Evolutionary conservation across 2,329 filamentous ascomycete species (phyloP).

Genomic region (Penicillium corylophilum): DNA sequence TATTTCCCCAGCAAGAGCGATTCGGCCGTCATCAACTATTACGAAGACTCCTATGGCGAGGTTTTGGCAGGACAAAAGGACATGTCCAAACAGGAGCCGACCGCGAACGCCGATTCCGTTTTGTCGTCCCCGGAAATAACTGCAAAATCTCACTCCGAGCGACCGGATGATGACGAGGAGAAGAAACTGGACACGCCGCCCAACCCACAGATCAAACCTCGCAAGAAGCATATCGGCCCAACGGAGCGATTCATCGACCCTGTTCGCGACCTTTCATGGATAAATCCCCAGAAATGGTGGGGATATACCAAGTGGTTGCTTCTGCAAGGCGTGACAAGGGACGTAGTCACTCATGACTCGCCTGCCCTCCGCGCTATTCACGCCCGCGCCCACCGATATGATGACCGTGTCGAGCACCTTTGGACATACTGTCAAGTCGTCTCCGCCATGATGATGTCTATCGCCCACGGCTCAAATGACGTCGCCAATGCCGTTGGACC

Average conservation of each 20-base stretch:
- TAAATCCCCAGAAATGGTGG: slow-evolving; percentile 24
- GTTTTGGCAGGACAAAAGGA: slow-evolving; percentile 21
- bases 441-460: slow-evolving; percentile 44
- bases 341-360: slow-evolving; percentile 43
- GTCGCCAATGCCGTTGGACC: slow-evolving; percentile 45
- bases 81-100: not conserved
- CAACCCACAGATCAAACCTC: slow-evolving; percentile 20
- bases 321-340: slow-evolving; percentile 45
- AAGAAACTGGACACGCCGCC: slow-evolving; percentile 10
- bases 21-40: slow-evolving; percentile 41
- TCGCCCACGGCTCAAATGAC: slow-evolving; percentile 48
- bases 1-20: slow-evolving; percentile 43
- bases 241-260: slow-evolving; percentile 28
- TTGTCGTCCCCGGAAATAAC: slow-evolving; percentile 5
- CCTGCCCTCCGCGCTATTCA: slow-evolving; percentile 38
- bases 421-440: slow-evolving; percentile 47
- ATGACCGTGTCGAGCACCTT: slow-evolving; percentile 49
- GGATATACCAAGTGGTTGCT: slow-evolving; percentile 47
- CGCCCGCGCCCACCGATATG: slow-evolving; percentile 45
- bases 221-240: slow-evolving; percentile 20
- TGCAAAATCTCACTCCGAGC: not conserved
- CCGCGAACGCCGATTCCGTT: slow-evolving; percentile 7
- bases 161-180: slow-evolving; percentile 15
- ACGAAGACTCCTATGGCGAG: slow-evolving; percentile 33
- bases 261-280: slow-evolving; percentile 9